Base-by-base conservation (phyloP, 1,284 basidiomycete genomes). In the Spongiforma sp. region DNA sequence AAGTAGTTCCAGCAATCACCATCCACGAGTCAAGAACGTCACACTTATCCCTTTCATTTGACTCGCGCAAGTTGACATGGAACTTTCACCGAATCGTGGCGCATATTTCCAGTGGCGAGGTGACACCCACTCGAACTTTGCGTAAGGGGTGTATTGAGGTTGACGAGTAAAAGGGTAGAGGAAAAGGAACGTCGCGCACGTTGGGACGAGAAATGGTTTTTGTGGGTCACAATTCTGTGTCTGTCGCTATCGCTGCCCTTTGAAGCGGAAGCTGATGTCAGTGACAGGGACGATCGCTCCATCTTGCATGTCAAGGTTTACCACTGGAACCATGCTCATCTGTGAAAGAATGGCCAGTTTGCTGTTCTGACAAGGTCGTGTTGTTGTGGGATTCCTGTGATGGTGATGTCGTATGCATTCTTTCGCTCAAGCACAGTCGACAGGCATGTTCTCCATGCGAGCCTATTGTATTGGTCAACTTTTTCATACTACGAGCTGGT, bases 271-370 rank as follows among this genome's bases (percentile, higher is more conserved):
- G n/a, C n/a, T n/a, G 21, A 21, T 54, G n/a, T 33, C n/a, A 54
- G 52, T 11, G 52, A 54, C n/a, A 32, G 52, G n/a, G 52, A 33
- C 0, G 32, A 54, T n/a, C 52, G 24, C 0, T 33, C 52, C 28
- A 30, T 52, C 32, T 32, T 54, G 19, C 52, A 32, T n/a, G 52
- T 54, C 15, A 54, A 33, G 32, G 61, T 63, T 48, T 32, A 43
- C 50, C 63, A 64, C n/a, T n/a, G n/a, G 24, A 54, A 58, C 26
- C 48, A n/a, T n/a, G n/a, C 57, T 24, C 26, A 17, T 28, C 5
- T 39, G 4, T 26, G 53, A 36, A 62, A 34, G 33, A 55, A 58
- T 28, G 24, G 37, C 17, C n/a, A n/a, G n/a, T n/a, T n/a, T n/a
- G n/a, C n/a, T n/a, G n/a, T n/a, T n/a, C n/a, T n/a, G n/a, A n/a